Evolutionary conservation across 169 alveolate species (phyloP), one percentile per base, ranked within the genome.

Genomic region (Plasmodium inui): DNA sequence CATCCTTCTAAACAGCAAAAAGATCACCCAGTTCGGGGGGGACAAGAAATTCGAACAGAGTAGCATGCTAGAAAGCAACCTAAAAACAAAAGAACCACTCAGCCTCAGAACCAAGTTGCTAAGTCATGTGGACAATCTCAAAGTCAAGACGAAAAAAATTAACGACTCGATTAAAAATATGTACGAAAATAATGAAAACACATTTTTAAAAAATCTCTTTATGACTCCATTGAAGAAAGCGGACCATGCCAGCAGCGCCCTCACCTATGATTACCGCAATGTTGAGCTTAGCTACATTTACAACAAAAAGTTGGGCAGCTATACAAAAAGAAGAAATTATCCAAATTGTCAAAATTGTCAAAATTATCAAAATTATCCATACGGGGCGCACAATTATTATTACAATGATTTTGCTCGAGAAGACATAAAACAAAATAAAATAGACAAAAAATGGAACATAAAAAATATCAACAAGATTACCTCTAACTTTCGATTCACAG

Each of bases 111-210:
- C 67, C 44, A 89, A 44, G 44, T 67, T 89, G n/a, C 26, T 89
- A 57, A 89, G 67, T 70, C 94, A 89, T 81, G 94, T 89, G 28
- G 94, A 81, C 73, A 89, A 80, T 67, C 72, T 89, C 44, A 89
- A 73, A 80, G 82, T 67, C 12, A 89, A 80, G 39, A 89, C 94
- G 28, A 89, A 61, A 37, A 78, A 89, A 67, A 89, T 89, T 30
- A 89, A 89, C 71, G 89, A 89, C 82, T 89, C 94, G 5, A 78
- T 89, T 67, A 89, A 89, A 80, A 89, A 89, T 80, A 89, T 89
- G 41, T 89, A 89, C 72, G 94, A 89, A 41, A 67, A 30, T 41
- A 89, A 89, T 67, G 94, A 89, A 8, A 78, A 67, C 53, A 79
- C 34, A 3, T 89, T 89, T 80, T 89, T 89, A 30, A 89, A 80